Conservation (phyloP, 345 rosid species). For the Fremontodendron californicum region DNA sequence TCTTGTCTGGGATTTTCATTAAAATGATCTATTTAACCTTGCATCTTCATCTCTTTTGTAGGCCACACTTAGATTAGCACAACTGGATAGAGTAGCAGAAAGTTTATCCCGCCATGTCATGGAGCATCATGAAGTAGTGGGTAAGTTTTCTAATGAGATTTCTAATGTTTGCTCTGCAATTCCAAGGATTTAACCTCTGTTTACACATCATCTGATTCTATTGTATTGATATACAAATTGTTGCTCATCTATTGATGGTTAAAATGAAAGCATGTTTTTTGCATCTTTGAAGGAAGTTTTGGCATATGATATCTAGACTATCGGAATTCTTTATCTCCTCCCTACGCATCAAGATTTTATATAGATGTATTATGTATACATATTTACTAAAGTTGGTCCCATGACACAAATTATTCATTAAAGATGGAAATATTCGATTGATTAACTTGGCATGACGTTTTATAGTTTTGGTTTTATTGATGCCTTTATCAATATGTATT, state of each 20-base stretch:
- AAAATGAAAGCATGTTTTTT: neutral
- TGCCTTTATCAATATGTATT: neutral
- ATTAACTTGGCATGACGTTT: neutral
- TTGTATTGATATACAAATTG: neutral
- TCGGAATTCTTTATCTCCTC: neutral
- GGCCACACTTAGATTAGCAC: conserved; percentile 91
- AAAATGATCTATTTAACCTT: conserved; percentile 5
- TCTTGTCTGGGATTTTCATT: conserved; percentile 9
- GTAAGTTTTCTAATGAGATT: conserved; percentile 41
- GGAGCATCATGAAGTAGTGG: conserved; percentile 99
- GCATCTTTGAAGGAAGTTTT: neutral
- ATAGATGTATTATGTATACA: neutral
- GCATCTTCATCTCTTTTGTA: conserved; percentile 31
- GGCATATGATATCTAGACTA: neutral
- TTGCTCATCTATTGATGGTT: neutral
- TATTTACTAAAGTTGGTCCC: neutral
- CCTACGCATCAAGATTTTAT: neutral
- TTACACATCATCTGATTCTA: neutral
- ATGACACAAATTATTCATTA: neutral
- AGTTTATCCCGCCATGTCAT: conserved; percentile 72
- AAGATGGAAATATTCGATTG: neutral
- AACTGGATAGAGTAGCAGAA: conserved; percentile 85
- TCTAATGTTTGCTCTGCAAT: neutral
- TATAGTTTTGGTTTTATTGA: neutral
- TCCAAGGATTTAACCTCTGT: neutral